Conservation (phyloP, 176 grass and related monocot species). For the Phragmites australis region DNA sequence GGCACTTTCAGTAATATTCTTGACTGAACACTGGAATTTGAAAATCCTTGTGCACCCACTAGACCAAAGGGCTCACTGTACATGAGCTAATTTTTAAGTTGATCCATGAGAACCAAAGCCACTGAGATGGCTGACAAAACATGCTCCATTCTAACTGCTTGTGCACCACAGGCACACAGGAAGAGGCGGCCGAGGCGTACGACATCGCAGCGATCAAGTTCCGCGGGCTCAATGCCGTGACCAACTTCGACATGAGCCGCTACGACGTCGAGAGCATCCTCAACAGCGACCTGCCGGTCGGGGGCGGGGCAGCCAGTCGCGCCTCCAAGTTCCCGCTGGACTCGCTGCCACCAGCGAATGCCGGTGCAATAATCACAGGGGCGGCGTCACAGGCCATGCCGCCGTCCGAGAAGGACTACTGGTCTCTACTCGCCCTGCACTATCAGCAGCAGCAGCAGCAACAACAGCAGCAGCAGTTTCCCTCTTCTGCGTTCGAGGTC, state of each 20-base stretch:
- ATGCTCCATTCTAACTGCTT: background rate
- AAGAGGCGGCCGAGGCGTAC: slow-evolving; percentile 90
- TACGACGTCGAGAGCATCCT: slow-evolving; percentile 91
- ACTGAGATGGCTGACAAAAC: background rate
- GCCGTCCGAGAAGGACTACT: slow-evolving; percentile 63
- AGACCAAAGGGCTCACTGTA: background rate
- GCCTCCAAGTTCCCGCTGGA: slow-evolving; percentile 41
- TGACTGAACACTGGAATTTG: background rate
- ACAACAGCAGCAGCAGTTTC: slow-evolving; percentile 38
- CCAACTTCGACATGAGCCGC: slow-evolving; percentile 97
- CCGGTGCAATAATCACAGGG: background rate
- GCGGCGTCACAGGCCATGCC: slow-evolving; percentile 15
- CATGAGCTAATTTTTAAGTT: background rate
- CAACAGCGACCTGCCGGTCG: slow-evolving; percentile 78
- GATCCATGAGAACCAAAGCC: background rate
- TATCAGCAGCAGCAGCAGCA: slow-evolving; percentile 66
- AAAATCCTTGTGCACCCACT: background rate
- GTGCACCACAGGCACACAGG: slow-evolving; percentile 63
- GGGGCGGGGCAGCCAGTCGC: slow-evolving; percentile 24
- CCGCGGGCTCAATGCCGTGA: slow-evolving; percentile 80
- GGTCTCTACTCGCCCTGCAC: slow-evolving; percentile 66
- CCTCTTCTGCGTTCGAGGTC: slow-evolving; percentile 48
- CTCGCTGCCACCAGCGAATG: background rate
- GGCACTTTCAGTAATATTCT: slow-evolving; percentile 83
- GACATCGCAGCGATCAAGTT: slow-evolving; percentile 97